Percentiles rank a stretch among this genome's conserved stretches.
Evolutionary conservation across 2,329 filamentous ascomycete genomes (phyloP).

Genomic region (Xylaria sp.): DNA sequence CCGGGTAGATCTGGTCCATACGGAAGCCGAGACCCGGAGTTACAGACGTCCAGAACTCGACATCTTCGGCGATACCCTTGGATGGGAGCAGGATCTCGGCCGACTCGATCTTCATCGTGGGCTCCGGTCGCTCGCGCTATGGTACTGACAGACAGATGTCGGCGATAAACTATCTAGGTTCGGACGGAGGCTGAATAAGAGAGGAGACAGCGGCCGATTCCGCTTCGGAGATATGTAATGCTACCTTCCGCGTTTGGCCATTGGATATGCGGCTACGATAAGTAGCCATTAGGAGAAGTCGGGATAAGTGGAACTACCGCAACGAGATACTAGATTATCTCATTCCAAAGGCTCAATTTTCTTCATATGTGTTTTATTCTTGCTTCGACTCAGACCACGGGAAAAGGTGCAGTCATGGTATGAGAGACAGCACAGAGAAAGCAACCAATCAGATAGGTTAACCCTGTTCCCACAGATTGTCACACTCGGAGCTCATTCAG

Average conservation of each 20-base stretch:
- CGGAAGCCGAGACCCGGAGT: conserved; percentile 36
- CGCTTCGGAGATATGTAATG: neutral
- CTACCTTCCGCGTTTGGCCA: conserved; percentile 32
- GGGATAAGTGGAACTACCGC: too few species aligned
- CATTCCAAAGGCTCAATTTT: too few species aligned
- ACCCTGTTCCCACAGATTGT: too few species aligned
- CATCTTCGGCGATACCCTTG: conserved; percentile 37
- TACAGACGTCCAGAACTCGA: conserved; percentile 39
- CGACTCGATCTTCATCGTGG: conserved; percentile 34
- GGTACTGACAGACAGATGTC: conserved; percentile 21
- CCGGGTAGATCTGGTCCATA: conserved; percentile 39
- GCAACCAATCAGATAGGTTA: too few species aligned
- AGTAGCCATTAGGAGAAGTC: too few species aligned
- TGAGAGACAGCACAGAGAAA: too few species aligned
- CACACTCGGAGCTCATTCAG: too few species aligned
- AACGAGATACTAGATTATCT: too few species aligned
- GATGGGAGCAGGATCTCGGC: conserved; percentile 39
- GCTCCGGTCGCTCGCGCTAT: conserved; percentile 17
- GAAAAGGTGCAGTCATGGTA: too few species aligned
- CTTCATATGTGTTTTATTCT: too few species aligned
- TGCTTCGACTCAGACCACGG: too few species aligned
- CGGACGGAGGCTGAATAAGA: neutral
- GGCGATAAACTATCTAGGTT: conserved; percentile 12
- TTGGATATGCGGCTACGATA: neutral
- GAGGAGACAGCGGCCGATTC: conserved; percentile 18